These are phyloP conservation scores for Xanthoceras sorbifolium DNA, from an alignment of 345 rosid genomes.

Conservation along the genomic window DNA sequence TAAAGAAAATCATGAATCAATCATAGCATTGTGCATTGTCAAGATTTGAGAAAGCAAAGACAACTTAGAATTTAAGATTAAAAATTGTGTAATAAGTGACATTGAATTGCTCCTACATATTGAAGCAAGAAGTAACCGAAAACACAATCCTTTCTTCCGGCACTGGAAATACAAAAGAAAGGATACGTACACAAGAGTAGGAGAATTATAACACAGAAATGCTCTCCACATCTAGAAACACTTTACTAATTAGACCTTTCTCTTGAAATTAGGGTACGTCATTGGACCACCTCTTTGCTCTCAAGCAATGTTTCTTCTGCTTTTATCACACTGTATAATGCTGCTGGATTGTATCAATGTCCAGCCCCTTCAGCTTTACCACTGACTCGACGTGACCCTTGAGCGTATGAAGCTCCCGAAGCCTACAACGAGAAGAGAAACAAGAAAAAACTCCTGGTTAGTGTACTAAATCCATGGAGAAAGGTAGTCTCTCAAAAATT, in stretches of 20 bases:
- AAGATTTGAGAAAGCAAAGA: neutral
- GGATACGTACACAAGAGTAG: constrained; percentile 13
- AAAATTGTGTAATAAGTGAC: constrained; percentile 15
- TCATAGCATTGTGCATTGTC: neutral
- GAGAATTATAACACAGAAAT: constrained; percentile 22
- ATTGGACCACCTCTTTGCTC: constrained; percentile 16
- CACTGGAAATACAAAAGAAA: constrained; percentile 6
- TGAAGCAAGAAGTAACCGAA: constrained; percentile 11
- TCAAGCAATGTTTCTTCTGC: neutral
- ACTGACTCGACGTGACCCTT: constrained; percentile 92
- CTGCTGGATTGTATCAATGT: constrained; percentile 76
- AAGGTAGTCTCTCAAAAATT: neutral
- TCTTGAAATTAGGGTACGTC: neutral
- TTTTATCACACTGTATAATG: constrained; percentile 66
- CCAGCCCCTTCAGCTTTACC: constrained; percentile 83
- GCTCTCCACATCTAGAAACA: constrained; percentile 20
- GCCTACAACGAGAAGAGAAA: constrained; percentile 38
- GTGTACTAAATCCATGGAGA: neutral
- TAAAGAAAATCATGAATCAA: neutral
- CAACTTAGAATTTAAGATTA: neutral
- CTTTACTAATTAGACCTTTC: constrained; percentile 16
- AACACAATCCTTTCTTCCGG: constrained; percentile 26
- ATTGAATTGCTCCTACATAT: constrained; percentile 21
- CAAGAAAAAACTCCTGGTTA: neutral
- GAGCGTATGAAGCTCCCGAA: constrained; percentile 78